Percentiles rank a stretch among this genome's conserved stretches.
These are phyloP conservation scores for Chara braunii DNA, from an alignment of 139 green algal species.

Conservation along the genomic window DNA sequence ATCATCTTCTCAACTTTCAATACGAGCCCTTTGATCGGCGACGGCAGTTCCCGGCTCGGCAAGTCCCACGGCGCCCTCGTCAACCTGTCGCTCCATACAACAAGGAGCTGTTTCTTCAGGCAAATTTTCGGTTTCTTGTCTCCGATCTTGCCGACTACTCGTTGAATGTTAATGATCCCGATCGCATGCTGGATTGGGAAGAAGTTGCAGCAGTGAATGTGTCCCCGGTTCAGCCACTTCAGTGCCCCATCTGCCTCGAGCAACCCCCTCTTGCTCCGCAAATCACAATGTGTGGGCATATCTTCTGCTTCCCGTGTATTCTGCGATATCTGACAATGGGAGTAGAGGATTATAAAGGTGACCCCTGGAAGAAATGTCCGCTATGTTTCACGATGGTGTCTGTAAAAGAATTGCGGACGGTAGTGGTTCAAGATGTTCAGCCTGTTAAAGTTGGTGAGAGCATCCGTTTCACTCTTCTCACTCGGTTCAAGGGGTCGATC, in stretches of 20 bases:
- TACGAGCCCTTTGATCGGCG: slow-evolving; percentile 3
- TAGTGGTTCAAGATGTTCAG: slow-evolving; percentile 6
- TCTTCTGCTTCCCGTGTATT: slow-evolving; percentile 44
- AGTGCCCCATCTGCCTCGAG: slow-evolving; percentile 37
- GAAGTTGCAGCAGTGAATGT: slow-evolving; percentile 37
- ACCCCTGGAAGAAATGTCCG: slow-evolving; percentile 31
- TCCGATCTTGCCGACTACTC: slow-evolving; percentile 33
- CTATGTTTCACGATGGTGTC: slow-evolving; percentile 26
- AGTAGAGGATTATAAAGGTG: not conserved
- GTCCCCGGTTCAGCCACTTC: not conserved
- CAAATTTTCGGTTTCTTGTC: slow-evolving; percentile 40
- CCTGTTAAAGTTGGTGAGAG: not conserved
- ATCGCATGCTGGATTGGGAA: slow-evolving; percentile 32
- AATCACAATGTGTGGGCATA: slow-evolving; percentile 34
- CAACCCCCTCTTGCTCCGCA: slow-evolving; percentile 22
- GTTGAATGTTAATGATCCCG: slow-evolving; percentile 7
- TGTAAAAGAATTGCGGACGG: slow-evolving; percentile 17
- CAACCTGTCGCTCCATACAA: slow-evolving; percentile 2
- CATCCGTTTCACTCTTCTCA: slow-evolving; percentile 18
- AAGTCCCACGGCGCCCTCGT: not conserved
- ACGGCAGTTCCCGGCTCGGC: not conserved
- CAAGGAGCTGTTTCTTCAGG: slow-evolving; percentile 35
- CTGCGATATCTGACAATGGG: slow-evolving; percentile 13
- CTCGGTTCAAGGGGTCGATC: slow-evolving; percentile 24
- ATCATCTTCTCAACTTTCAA: slow-evolving; percentile 31